Base-by-base conservation (phyloP, 2,329 filamentous ascomycete genomes). In the Scytalidium sp. region DNA sequence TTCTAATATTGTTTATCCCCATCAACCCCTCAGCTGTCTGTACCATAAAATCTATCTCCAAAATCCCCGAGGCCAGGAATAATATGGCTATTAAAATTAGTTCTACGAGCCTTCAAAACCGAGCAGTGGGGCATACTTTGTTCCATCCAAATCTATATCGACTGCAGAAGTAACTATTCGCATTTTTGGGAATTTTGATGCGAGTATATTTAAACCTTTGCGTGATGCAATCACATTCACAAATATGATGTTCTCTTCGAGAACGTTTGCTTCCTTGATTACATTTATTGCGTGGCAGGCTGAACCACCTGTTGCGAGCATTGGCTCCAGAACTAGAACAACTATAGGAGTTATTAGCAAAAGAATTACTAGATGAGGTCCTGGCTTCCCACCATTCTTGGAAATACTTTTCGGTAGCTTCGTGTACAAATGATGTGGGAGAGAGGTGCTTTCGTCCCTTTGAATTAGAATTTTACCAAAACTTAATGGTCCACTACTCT, bases 401-500 rank as follows among this genome's bases (percentile, higher is more conserved):
- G 62, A 63, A 47, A 76, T 75, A 60, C n/a, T 69, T 68, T 0
- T 60, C 60, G 0, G 74, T 73, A 11, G 76, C 67, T 2, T 69
- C 66, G 23, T 70, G 71, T 2, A 73, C 72, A 19, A 52, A n/a
- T 64, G 56, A 10, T 43, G 49, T 3, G 65, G 62, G 5, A 60
- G 50, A 23, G 58, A 56, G 1, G 63, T 67, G 25, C 56, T 52
- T 47, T 66, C 65, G 53, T 68, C 58, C 42, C 65, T 55, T 41
- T 67, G 65, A 36, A 67, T 68, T 15, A 68, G 52, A 21, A 67
- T 59, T 47, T 65, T 64, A 9, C 64, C 66, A 50, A 63, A 65
- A 48, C 58, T 64, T 27, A 67, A 43, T 4, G 60, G 59, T 0
- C 61, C 64, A 17, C 62, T 41, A n/a, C n/a, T n/a, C n/a, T n/a